These are phyloP conservation scores for Purshia tridentata DNA, from an alignment of 306 rosid genomes.

Conservation along the genomic window DNA sequence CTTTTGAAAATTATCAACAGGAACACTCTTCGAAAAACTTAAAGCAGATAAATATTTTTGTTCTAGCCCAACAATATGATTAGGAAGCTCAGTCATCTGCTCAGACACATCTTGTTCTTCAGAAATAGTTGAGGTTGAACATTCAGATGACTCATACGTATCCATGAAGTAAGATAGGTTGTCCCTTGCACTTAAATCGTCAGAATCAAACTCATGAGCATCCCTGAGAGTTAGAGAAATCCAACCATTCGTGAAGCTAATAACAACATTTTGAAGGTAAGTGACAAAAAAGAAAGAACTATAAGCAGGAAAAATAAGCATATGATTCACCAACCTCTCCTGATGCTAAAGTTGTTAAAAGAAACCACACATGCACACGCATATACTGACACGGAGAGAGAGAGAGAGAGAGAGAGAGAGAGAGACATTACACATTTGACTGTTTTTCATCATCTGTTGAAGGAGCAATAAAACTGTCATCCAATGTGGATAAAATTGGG, in stretches of 20 bases:
- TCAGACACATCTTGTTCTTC: constrained; percentile 60
- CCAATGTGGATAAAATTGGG: constrained; percentile 38
- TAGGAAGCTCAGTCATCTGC: constrained; percentile 40
- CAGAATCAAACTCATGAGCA: constrained; percentile 39
- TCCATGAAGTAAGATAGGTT: constrained; percentile 43
- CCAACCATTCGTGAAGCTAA: constrained; percentile 32
- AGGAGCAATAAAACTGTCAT: constrained; percentile 31
- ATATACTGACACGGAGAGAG: not conserved
- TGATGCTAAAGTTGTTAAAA: not conserved
- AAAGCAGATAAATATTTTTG: constrained; percentile 54
- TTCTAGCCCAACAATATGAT: constrained; percentile 36
- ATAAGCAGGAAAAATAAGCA: not conserved
- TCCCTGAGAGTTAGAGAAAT: constrained; percentile 52
- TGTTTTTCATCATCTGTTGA: constrained; percentile 41
- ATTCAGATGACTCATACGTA: constrained; percentile 51
- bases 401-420: constrained; percentile 26
- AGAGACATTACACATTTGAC: constrained; percentile 56
- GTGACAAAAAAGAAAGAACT: constrained; percentile 5
- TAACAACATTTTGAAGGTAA: constrained; percentile 30
- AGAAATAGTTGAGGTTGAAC: constrained; percentile 47
- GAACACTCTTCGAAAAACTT: constrained; percentile 45
- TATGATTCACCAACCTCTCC: not conserved
- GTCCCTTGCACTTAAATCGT: constrained; percentile 53
- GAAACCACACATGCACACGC: not conserved
- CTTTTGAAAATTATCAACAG: constrained; percentile 35